Base-by-base conservation (phyloP, 1,284 basidiomycete species). In the Exobasidium cylindrosporum region DNA sequence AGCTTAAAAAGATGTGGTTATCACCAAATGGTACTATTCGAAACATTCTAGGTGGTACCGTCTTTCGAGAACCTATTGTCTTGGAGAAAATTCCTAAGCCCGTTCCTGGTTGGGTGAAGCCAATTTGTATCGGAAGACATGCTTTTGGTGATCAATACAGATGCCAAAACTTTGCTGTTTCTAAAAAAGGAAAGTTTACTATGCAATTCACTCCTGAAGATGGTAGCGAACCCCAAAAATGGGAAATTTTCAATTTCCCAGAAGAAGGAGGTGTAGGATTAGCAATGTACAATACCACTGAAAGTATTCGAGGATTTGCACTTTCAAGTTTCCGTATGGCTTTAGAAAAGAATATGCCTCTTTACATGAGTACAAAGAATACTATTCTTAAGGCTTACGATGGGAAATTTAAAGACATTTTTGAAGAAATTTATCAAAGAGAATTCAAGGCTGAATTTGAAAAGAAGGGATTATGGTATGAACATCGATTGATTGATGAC, bases 271-370 rank as follows among this genome's bases (percentile, higher is more conserved):
- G 77, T 50, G 73, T 75, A 21, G 77, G 71, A 50, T 93, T 80
- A 54, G 76, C 66, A 64, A 80, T 80, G 78, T 80, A 80, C 70
- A 80, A 80, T 72, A 79, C 77, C 24, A 74, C 68, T 17, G 88
- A 77, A 57, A 93, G 90, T 2, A 97, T 98, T 77, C 84, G 83
- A 43, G 95, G 95, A 29, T 98, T 98, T 78, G 95, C 95, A 2
- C 94, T 97, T 83, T 86, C 94, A 6, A 93, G 90, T 45, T 97
- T 98, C 86, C 97, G 97, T 84, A 95, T 97, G 90, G 95, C 92
- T n/a, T 81, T 97, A 62, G 81, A 86, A 47, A 97, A 97, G 87
- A 91, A 92, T 83, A 88, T 97, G 86, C 89, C 92, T 54, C 83
- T 96, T 66, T 80, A 70, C 66, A 70, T 80, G 54, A 57, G 66